Conservation (phyloP, 495 filamentous ascomycete species). For the Aspergillus cristatus region DNA sequence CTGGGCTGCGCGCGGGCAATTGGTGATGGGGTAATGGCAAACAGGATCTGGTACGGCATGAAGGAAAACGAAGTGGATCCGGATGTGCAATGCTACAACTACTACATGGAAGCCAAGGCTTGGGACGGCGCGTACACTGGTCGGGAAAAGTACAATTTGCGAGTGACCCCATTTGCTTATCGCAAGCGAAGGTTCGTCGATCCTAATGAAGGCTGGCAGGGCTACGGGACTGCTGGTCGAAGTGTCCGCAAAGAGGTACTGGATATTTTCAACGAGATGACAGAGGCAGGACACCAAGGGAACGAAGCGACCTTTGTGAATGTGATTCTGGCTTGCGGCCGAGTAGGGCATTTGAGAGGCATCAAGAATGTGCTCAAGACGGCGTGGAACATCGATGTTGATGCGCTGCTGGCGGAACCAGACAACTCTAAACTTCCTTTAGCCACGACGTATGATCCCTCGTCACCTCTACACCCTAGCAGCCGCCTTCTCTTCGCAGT, state of each 20-base stretch:
- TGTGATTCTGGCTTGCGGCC: slow-evolving; percentile 45
- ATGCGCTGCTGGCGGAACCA: slow-evolving; percentile 20
- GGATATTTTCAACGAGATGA: slow-evolving; percentile 43
- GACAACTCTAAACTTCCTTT: slow-evolving; percentile 18
- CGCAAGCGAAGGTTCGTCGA: slow-evolving; percentile 15
- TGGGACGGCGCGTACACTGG: slow-evolving; percentile 33
- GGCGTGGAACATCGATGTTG: slow-evolving; percentile 52
- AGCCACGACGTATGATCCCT: slow-evolving; percentile 21
- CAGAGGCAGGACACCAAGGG: slow-evolving; percentile 27
- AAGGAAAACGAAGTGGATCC: slow-evolving; percentile 22
- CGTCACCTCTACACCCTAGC: slow-evolving; percentile 48
- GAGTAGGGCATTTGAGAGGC: slow-evolving; percentile 42
- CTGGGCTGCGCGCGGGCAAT: slow-evolving; percentile 45
- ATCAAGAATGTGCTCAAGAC: slow-evolving; percentile 41
- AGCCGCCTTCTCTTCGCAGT: slow-evolving; percentile 45
- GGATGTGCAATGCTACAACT: slow-evolving; percentile 49
- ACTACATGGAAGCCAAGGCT: slow-evolving; percentile 39
- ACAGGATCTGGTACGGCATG: slow-evolving; percentile 46
- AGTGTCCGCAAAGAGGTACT: slow-evolving; percentile 30
- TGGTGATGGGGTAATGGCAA: slow-evolving; percentile 34
- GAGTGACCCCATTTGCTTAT: slow-evolving; percentile 30
- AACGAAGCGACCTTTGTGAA: slow-evolving; percentile 49
- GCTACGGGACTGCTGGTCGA: slow-evolving; percentile 20
- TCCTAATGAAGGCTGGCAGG: slow-evolving; percentile 16
- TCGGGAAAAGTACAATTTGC: slow-evolving; percentile 26